These are phyloP conservation scores for Dryas octopetala DNA, from an alignment of 306 rosid species.

Conservation along the genomic window DNA sequence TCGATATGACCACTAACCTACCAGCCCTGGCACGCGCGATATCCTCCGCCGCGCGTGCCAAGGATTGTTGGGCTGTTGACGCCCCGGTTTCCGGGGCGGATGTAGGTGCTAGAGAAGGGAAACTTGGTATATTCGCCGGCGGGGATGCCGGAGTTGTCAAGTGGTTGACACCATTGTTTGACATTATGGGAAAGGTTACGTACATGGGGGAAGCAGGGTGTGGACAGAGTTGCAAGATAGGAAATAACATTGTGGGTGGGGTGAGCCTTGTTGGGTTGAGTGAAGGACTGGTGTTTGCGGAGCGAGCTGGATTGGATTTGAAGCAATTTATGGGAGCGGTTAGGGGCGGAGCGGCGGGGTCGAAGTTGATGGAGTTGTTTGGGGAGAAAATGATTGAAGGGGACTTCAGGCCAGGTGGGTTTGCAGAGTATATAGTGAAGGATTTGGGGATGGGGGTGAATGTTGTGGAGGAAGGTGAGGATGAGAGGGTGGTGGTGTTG, in stretches of 20 bases:
- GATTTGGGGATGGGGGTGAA: constrained; percentile 81
- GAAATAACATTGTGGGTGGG: constrained; percentile 59
- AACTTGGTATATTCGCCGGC: constrained; percentile 60
- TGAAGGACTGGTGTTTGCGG: constrained; percentile 75
- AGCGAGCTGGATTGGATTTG: constrained; percentile 54
- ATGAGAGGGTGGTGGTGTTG: constrained; percentile 47
- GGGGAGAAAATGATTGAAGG: constrained; percentile 61
- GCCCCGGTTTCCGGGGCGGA: constrained; percentile 89
- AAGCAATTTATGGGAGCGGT: constrained; percentile 51
- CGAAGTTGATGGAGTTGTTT: constrained; percentile 59
- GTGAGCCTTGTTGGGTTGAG: constrained; percentile 55
- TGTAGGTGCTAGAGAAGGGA: constrained; percentile 76
- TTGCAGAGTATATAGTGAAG: constrained; percentile 68
- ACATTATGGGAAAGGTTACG: constrained; percentile 48
- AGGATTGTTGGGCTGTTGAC: constrained; percentile 59
- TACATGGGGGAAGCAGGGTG: constrained; percentile 61
- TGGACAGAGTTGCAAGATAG: constrained; percentile 83
- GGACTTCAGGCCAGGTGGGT: constrained; percentile 69
- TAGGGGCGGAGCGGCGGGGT: constrained; percentile 54
- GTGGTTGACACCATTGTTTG: constrained; percentile 56
- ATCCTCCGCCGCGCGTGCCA: constrained; percentile 33
- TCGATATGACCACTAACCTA: constrained; percentile 72
- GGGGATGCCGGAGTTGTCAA: constrained; percentile 55
- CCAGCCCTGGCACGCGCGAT: constrained; percentile 67
- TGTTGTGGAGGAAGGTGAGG: constrained; percentile 45